Evolutionary conservation across 2,329 filamentous ascomycete species (phyloP), one percentile per base, ranked within the genome.

Genomic region (Diaporthe sp.): DNA sequence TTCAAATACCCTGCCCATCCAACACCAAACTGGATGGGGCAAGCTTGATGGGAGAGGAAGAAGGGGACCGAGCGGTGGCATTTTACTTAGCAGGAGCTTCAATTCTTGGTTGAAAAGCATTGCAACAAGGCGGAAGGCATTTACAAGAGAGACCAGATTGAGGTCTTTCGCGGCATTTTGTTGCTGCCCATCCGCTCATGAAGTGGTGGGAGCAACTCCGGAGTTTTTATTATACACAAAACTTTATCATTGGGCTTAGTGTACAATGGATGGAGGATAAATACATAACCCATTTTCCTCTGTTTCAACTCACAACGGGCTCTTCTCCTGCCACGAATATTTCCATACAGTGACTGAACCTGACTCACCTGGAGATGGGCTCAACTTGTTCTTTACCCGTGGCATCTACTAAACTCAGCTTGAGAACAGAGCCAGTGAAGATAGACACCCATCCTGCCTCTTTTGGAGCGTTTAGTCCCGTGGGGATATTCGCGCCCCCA

Each of bases 1-100:
- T 68, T 40, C 47, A 22, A 68, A 54, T 68, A 68, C 64, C 64
- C 64, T 68, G 64, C 47, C 64, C 64, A 68, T 68, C 64, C 64
- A 30, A n/a, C 17, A 38, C 5, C n/a, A 22, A 9, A 54, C n/a
- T 52, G 64, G 64, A 68, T 68, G 64, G 33, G 47, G 64, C 64
- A 54, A 68, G 45, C 30, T 38, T 54, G 64, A 35, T 10, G 64
- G 33, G 45, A 35, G 64, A 35, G 9, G 19, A 47, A 38, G 30
- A 15, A 19, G 42, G 30, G 2, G 33, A 54, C 4, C 13, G 52
- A 54, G 47, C 6, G 22, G 64, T n/a, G n/a, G 45, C 45, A 40
- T 67, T 54, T 54, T 17, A 30, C n/a, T 66, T n/a, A 40, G 47
- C 45, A 68, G 64, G 64, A 54, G 64, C 64, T 68, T 68, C 64